Base-by-base conservation (phyloP, 1,284 basidiomycete species). In the Cutaneotrichosporon dermatis region DNA sequence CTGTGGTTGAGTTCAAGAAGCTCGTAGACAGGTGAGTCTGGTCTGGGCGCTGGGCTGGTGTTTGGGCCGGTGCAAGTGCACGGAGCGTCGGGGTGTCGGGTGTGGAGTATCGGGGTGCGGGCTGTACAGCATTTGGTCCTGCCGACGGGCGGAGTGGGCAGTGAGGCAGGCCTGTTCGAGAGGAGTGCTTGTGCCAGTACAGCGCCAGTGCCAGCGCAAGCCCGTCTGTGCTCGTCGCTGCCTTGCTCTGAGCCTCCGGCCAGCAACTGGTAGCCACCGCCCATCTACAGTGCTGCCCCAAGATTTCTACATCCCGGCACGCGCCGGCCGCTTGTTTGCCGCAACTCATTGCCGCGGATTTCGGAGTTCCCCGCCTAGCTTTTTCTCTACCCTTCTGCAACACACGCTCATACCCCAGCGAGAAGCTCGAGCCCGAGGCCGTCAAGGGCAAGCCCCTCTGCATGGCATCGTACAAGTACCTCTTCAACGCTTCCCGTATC, bases 401-500 rank as follows among this genome's bases (percentile, higher is more conserved):
- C 16, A 37, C 7, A 25, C 8, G 41, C 53, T 60, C 44, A 63
- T 54, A n/a, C 45, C 11, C 13, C 62, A 90, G 90, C 64, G 84
- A 88, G 65, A 80, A 83, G 59, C 84, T 99, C 15, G 90, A 93
- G 74, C 95, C 95, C 2, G 95, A 99, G 73, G 92, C 88, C 79
- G 85, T 88, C 50, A 87, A 88, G 56, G 85, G 86, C 1, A 82
- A 83, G 13, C 91, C 94, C 1, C 81, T 99, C n/a, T 89, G 89
- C 79, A 95, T 95, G 90, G 83, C 82, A 3, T 92, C 92, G n/a
- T 97, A 95, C 84, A 88, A 91, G 76, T 94, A 92, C 88, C 83
- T 93, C 83, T 97, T 99, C 85, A 96, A 98, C 78, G 82, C 92
- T 4, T 86, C 84, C 48, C 87, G 95, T 35, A 88, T 93, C 75